Evolutionary conservation across 805 yeast genomes (phyloP).

Genomic region (Wickerhamomyces queroliae): DNA sequence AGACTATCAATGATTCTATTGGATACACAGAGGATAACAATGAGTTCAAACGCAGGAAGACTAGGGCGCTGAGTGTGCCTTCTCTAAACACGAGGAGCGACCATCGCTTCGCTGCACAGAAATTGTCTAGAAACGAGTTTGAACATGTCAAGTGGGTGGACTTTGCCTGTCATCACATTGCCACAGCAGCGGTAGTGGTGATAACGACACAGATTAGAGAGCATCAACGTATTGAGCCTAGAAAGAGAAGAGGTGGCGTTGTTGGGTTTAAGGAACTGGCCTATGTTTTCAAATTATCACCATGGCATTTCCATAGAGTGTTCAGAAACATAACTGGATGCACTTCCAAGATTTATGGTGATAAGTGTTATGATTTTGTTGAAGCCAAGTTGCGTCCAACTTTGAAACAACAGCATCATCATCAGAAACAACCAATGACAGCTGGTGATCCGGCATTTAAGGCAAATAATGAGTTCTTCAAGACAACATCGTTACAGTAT

Average conservation of each 20-base stretch:
- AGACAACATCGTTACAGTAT: neutral
- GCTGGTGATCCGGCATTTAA: constrained; percentile 5
- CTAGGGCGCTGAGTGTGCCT: constrained; percentile 19
- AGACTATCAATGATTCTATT: constrained; percentile 46
- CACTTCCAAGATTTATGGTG: constrained; percentile 87
- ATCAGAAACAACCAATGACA: constrained; percentile 12
- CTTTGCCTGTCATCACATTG: constrained; percentile 79
- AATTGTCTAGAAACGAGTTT: constrained; percentile 50
- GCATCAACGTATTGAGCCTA: constrained; percentile 25
- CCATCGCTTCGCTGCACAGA: constrained; percentile 14
- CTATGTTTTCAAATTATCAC: constrained; percentile 71
- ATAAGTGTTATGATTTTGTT: constrained; percentile 64
- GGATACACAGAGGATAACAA: constrained; percentile 35
- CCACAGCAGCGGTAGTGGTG: constrained; percentile 63
- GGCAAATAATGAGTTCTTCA: constrained; percentile 7
- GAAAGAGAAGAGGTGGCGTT: constrained; percentile 70
- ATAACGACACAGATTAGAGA: constrained; percentile 20
- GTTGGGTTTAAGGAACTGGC: constrained; percentile 85
- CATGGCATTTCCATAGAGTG: constrained; percentile 93
- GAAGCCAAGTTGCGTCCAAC: constrained; percentile 25
- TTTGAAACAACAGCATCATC: constrained; percentile 11
- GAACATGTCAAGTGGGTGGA: constrained; percentile 68
- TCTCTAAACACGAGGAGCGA: constrained; percentile 11
- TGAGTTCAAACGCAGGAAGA: constrained; percentile 20
- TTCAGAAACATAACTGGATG: constrained; percentile 81